Base-by-base conservation (phyloP, 176 grass and related monocot species). In the Saccharum spontaneum region DNA sequence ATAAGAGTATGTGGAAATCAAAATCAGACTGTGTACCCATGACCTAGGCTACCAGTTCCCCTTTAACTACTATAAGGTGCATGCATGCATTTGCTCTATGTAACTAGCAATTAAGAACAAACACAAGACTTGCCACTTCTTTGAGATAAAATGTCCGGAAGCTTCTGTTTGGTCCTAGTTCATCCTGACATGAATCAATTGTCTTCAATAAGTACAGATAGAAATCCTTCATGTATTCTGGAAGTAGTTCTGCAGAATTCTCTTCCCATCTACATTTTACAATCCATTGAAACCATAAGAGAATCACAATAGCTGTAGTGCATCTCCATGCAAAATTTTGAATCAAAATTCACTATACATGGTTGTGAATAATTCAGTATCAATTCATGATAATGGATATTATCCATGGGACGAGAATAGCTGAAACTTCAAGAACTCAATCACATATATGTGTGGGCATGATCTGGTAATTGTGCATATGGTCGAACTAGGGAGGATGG, bases 221-320 rank as follows among this genome's bases (percentile, higher is more conserved):
- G 8, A 85, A 78, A 34, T 34, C 50, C 26, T 71, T 71, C 83
- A 71, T 79, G 83, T 78, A 79, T n/a, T 85, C 66, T 70, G 83
- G 83, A 78, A 85, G 83, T 7, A 46, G 17, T 6, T 44, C 64
- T 24, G 18, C 9, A 3, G 67, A 67, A 22, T 33, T 49, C 57
- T 79, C 39, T 11, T 86, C 40, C 0, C 65, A 71, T 31, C 84
- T 86, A 30, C 67, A 86, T 18, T 86, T 78, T 61, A 17, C 13
- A 45, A 17, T 78, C 1, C 20, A 45, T 31, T 36, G 7, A 49
- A 12, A 69, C 16, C 45, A 70, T 37, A 26, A 17, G 2, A 33
- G 44, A 65, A 20, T 60, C 6, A 23, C 17, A 22, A 49, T 73
- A 48, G 23, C 8, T 48, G 8, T 1, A 38, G 8, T 17, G 15